A percentile compares a stretch with the other conserved stretches of the same genome.
Conservation (phyloP, 768 basidiomycete genomes). For the Amanita molliuscula region DNA sequence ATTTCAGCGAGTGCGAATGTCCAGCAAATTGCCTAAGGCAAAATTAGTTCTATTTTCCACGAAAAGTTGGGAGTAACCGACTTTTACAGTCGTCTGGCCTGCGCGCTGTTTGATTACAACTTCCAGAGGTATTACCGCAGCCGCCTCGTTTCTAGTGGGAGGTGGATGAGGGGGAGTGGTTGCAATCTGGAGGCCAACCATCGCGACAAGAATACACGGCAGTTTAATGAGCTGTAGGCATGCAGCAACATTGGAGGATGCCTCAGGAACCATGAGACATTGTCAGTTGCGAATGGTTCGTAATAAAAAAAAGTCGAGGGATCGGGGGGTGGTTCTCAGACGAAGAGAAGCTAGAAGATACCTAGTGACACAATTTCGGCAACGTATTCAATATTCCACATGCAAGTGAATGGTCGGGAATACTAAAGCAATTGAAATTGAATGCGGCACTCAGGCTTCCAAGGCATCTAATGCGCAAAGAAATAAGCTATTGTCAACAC, state of each 20-base stretch:
- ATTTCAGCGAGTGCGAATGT: conserved; percentile 1
- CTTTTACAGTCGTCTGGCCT: conserved; percentile 24
- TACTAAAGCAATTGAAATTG: not conserved
- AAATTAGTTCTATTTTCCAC: not conserved
- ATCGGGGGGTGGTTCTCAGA: not conserved
- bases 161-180: conserved; percentile 38
- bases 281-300: not conserved
- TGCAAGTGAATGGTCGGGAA: not conserved
- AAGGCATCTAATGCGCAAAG: not conserved
- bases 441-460: not conserved
- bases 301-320: not conserved
- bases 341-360: not conserved
- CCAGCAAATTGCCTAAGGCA: conserved; percentile 3
- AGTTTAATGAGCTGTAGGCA: conserved; percentile 22
- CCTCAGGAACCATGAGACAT: not conserved
- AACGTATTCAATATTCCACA: not conserved
- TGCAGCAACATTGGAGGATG: not conserved
- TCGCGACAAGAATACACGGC: conserved; percentile 31
- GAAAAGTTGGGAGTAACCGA: conserved; percentile 12
- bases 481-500: not conserved
- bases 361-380: not conserved
- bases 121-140: conserved; percentile 26
- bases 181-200: conserved; percentile 31
- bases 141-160: conserved; percentile 21
- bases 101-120: conserved; percentile 23